Evolutionary conservation across 2,329 filamentous ascomycete genomes (phyloP), one percentile per base, ranked within the genome.

Genomic region (Curvularia verruculosa): DNA sequence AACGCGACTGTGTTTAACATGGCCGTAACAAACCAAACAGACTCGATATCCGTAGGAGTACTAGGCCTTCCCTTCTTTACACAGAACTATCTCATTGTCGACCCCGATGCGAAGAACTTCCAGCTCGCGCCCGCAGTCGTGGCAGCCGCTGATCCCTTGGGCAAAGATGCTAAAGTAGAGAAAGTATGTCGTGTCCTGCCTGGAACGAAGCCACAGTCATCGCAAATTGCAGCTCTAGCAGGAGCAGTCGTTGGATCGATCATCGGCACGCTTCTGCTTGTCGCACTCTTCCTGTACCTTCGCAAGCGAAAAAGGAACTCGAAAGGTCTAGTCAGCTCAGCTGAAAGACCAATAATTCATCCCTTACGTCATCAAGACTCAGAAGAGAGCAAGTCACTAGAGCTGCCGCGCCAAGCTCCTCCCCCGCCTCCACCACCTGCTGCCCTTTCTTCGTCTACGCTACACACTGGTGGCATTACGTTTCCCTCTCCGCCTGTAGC

Each of bases 1-100:
- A 62, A 64, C 13, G 52, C 59, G 6, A 64, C 61, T 21, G 59
- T 64, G 2, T 63, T 58, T 47, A 61, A 64, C 47, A 55, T 64
- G 56, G 61, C 59, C 10, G 57, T 64, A 19, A 64, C 61, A 1
- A 64, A 64, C 29, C 52, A 59, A 50, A 64, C 61, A 15, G 44
- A 43, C 1, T 23, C 54, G 6, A 46, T 55, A 12, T 56, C 28
- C 9, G 31, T 61, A 7, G 60, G 54, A 23, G 55, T 58, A 10
- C 37, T 65, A 2, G 62, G 62, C 2, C 46, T 65, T 2, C 62
- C 62, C 13, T 65, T 65, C 45, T 65, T 65, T 53, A 65, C 60
- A 3, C 62, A 65, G 29, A 65, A 65, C 41, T 65, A 65, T 46
- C 60, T 65, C 39, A 52, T 65, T 9, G 60, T 65, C 40, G 58